Evolutionary conservation across 805 yeast genomes (phyloP).

Genomic region (Candida chilensis): DNA sequence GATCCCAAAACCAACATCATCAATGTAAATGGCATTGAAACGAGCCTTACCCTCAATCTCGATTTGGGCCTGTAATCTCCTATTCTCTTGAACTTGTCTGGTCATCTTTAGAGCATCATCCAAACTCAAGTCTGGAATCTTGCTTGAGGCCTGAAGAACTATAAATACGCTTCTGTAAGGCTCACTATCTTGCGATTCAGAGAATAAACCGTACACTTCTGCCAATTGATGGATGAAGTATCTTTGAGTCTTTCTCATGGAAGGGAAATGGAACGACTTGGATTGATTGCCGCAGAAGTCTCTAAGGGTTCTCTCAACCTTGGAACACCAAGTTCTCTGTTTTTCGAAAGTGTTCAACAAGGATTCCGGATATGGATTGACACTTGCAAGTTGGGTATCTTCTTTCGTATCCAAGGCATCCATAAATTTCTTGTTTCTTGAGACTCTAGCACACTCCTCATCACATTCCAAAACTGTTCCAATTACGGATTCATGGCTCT

Average conservation of each 20-base stretch:
- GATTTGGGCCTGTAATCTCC: constrained; percentile 11
- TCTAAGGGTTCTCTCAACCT: constrained; percentile 46
- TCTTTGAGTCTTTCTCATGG: constrained; percentile 66
- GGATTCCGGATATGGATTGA: constrained; percentile 33
- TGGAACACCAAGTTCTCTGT: constrained; percentile 62
- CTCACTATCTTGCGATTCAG: constrained; percentile 76
- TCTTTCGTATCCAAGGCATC: constrained; percentile 58
- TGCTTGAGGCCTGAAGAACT: constrained; percentile 19
- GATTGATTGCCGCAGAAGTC: constrained; percentile 27
- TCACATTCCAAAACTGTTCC: constrained; percentile 49
- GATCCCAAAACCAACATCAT: constrained; percentile 44
- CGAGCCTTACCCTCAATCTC: constrained; percentile 15
- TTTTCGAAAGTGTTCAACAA: constrained; percentile 36
- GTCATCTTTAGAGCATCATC: constrained; percentile 24
- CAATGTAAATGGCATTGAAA: constrained; percentile 47
- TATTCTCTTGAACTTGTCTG: constrained; percentile 7
- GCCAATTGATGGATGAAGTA: constrained; percentile 64
- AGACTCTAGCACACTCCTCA: constrained; percentile 52
- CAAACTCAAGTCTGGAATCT: constrained; percentile 35
- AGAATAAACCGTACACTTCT: constrained; percentile 43
- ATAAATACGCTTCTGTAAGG: constrained; percentile 70
- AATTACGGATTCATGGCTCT: constrained; percentile 16
- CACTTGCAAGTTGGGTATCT: too few species aligned
- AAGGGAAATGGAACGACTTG: constrained; percentile 44
- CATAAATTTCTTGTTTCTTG: constrained; percentile 53